A percentile compares a stretch with the other conserved stretches of the same genome.
Evolutionary conservation across 345 rosid species (phyloP).

Genomic region (Gossypium rotundifolium): DNA sequence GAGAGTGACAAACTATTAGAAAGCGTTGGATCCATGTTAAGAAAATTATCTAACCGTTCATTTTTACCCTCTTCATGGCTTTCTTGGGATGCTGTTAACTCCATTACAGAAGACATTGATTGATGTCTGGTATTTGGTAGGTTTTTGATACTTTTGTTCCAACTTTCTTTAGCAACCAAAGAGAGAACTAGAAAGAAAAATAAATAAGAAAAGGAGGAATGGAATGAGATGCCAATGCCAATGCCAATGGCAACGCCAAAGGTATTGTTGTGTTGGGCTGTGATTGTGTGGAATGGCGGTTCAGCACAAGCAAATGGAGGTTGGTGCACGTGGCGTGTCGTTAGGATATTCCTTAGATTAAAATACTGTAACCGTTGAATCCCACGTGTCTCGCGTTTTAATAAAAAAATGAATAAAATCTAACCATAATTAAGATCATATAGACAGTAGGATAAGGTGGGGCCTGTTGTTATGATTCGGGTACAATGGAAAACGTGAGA

Average conservation of each 20-base stretch:
- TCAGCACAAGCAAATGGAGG: neutral
- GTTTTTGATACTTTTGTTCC: neutral
- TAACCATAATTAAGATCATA: neutral
- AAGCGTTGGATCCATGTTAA: constrained; percentile 34
- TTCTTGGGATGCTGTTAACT: constrained; percentile 28
- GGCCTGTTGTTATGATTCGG: neutral
- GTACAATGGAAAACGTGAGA: too few species aligned
- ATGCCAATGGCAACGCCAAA: neutral
- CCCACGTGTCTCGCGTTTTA: neutral
- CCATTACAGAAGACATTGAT: constrained; percentile 5
- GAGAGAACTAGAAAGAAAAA: neutral
- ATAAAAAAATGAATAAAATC: neutral
- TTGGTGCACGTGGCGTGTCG: neutral
- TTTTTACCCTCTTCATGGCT: constrained; percentile 23
- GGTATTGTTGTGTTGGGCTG: neutral
- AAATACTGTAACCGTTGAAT: neutral
- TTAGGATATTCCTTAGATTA: neutral
- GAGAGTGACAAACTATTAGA: constrained; percentile 27
- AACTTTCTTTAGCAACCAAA: too few species aligned
- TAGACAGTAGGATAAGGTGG: neutral
- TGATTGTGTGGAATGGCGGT: neutral
- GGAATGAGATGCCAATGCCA: neutral
- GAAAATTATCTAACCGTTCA: constrained; percentile 26
- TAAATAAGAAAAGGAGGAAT: neutral
- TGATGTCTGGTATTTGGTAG: neutral